Percentiles rank a stretch among this genome's conserved stretches.
phyloP scores from a whole-genome alignment of 1,284 basidiomycete genomes.

The Sporisorium exsertum region DNA sequence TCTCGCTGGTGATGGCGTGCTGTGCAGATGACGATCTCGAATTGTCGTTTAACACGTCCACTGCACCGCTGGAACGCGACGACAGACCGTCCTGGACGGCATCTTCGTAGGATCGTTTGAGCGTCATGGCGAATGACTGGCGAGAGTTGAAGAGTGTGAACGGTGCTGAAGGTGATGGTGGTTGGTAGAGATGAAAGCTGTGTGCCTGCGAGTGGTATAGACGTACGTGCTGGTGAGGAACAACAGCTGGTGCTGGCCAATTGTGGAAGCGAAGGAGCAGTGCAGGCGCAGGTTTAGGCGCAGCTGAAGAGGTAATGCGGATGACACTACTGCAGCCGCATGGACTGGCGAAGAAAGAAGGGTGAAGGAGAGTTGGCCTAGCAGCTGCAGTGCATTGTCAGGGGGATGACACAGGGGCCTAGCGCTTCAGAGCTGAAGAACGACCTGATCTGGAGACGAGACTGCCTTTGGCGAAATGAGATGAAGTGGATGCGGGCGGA shows the following conservation, averaged over 20 bases:
- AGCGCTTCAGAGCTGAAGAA: constrained; percentile 1
- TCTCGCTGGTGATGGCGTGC: neutral
- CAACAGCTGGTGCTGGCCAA: neutral
- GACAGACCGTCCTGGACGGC: constrained; percentile 10
- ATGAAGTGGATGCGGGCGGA: constrained; percentile 2
- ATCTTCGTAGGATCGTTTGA: constrained; percentile 33
- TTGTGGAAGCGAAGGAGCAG: neutral
- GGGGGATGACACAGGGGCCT: neutral
- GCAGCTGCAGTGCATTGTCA: constrained; percentile 13
- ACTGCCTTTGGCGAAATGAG: constrained; percentile 9
- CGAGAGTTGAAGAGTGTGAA: neutral
- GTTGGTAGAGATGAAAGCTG: neutral
- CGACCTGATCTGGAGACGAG: neutral
- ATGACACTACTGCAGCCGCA: neutral
- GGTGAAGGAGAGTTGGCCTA: neutral
- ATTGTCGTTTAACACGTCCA: neutral
- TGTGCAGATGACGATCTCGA: neutral
- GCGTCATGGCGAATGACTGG: constrained; percentile 12
- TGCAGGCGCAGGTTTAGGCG: neutral
- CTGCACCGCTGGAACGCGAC: neutral
- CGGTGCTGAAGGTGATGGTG: neutral
- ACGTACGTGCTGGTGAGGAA: neutral
- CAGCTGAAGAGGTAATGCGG: neutral
- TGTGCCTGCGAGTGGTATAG: neutral
- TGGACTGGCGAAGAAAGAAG: neutral